Percentiles rank a stretch among this genome's conserved stretches.
phyloP scores from a whole-genome alignment of 371 early-diverging fungal species.

The Lichtheimia corymbifera region DNA sequence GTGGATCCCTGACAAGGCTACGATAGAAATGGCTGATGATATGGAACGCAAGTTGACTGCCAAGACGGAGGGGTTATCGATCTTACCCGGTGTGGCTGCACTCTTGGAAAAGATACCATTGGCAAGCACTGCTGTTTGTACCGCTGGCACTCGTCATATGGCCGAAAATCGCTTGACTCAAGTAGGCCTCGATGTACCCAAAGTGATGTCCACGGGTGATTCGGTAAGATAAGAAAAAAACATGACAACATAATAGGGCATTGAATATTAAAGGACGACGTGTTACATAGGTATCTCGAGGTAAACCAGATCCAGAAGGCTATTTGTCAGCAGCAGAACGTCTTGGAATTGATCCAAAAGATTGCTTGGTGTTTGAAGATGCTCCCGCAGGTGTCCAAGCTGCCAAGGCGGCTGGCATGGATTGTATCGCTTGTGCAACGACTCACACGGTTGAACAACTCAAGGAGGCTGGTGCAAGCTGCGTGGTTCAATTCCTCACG shows the following conservation, averaged over 20 bases:
- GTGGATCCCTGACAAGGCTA: slow-evolving; percentile 42
- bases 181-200: slow-evolving; percentile 31
- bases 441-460: slow-evolving; percentile 59
- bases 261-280: neutral
- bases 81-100: slow-evolving; percentile 30
- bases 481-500: slow-evolving; percentile 52
- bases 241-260: neutral
- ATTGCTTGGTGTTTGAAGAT: slow-evolving; percentile 75
- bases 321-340: slow-evolving; percentile 52
- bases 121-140: slow-evolving; percentile 38
- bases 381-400: slow-evolving; percentile 64
- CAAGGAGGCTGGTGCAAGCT: slow-evolving; percentile 56
- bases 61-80: slow-evolving; percentile 36
- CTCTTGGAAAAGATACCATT: slow-evolving; percentile 26
- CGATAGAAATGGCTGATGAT: slow-evolving; percentile 29
- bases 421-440: slow-evolving; percentile 61
- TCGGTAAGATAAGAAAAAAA: slow-evolving; percentile 19
- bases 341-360: slow-evolving; percentile 45
- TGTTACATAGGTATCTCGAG: slow-evolving; percentile 16
- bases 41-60: slow-evolving; percentile 30
- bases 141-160: slow-evolving; percentile 37
- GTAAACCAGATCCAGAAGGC: slow-evolving; percentile 72
- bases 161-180: slow-evolving; percentile 37
- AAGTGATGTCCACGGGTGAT: slow-evolving; percentile 41
- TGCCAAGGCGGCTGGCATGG: slow-evolving; percentile 58